Evolutionary conservation across 2,329 filamentous ascomycete genomes (phyloP), one percentile per base, ranked within the genome.

Genomic region (Ophiostoma australiae): DNA sequence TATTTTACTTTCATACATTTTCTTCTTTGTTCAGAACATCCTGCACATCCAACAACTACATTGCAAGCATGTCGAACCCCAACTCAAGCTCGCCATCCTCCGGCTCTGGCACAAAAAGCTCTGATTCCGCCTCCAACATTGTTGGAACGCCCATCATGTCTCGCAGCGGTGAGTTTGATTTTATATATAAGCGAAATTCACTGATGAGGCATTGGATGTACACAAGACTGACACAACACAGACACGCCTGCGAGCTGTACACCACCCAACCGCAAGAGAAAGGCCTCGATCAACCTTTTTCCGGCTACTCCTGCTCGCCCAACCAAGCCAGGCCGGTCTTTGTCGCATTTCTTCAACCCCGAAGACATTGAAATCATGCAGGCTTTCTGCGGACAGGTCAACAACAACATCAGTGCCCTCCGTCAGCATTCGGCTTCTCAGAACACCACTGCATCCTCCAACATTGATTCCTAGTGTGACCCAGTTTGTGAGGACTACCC

Each of bases 391-490:
- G 3, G 4, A 20, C 17, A 27, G 20, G n/a, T 20, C 35, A 66
- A 23, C 63, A 66, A 6, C 35, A 23, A 39, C 7, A 35, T 66
- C 4, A 33, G 27, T 10, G 66, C 13, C n/a, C 37, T 67, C 4
- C 67, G 68, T 6, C 31, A 69, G 1, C 37, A 44, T 4, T 33
- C 44, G 13, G 13, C 67, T 66, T 23, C 33, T 35, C 35, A 15
- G 20, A 35, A 35, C 23, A 7, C 13, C 35, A 4, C 63, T 23
- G 39, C 39, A 11, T 23, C 63, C 33, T 13, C 63, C n/a, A 48
- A 65, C 63, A 70, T 68, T 52, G 68, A 70, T 41, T 63, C 68
- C 10, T 72, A 67, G 70, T 72, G 63, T 27, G 39, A 68, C 23
- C 68, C 68, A 63, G 37, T 35, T 31, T 61, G 4, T 11, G 31